Percentiles rank a stretch among this genome's conserved stretches.
These are phyloP conservation scores for Schizosaccharomyces japonicus DNA, from an alignment of 805 yeast species.

Conservation along the genomic window DNA sequence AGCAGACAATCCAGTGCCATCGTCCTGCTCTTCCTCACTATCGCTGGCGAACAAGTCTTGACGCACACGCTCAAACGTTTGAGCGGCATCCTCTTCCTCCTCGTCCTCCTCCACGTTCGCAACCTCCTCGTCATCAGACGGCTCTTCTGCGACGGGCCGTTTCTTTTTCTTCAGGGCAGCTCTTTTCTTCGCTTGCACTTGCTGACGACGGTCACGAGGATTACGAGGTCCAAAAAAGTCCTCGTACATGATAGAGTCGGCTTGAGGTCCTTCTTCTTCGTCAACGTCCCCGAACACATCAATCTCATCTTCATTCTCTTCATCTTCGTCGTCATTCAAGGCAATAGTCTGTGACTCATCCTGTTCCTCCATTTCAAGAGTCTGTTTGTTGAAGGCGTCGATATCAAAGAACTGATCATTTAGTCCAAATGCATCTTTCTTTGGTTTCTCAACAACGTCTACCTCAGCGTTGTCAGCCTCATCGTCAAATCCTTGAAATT, in stretches of 20 bases:
- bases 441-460: constrained; percentile 14
- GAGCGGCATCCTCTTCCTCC: constrained; percentile 11
- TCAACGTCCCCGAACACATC: constrained; percentile 19
- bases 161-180: constrained; percentile 8
- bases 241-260: constrained; percentile 16
- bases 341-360: constrained; percentile 11
- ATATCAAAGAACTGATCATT: constrained; percentile 69
- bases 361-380: constrained; percentile 32
- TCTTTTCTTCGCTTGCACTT: constrained; percentile 5
- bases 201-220: constrained; percentile 7
- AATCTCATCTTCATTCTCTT: constrained; percentile 22
- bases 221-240: constrained; percentile 21
- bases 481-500: background rate
- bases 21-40: constrained; percentile 36
- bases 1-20: constrained; percentile 29
- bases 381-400: constrained; percentile 59
- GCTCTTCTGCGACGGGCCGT: constrained; percentile 6
- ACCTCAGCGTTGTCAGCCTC: constrained; percentile 14
- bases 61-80: constrained; percentile 15
- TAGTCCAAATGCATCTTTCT: constrained; percentile 36
- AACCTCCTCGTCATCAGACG: constrained; percentile 3
- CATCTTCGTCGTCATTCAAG: constrained; percentile 19
- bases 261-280: constrained; percentile 18
- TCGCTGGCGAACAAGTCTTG: constrained; percentile 21
- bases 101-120: constrained; percentile 13